Evolutionary conservation across 2,329 filamentous ascomycete species (phyloP).

Genomic region (Claviceps quebecensis): DNA sequence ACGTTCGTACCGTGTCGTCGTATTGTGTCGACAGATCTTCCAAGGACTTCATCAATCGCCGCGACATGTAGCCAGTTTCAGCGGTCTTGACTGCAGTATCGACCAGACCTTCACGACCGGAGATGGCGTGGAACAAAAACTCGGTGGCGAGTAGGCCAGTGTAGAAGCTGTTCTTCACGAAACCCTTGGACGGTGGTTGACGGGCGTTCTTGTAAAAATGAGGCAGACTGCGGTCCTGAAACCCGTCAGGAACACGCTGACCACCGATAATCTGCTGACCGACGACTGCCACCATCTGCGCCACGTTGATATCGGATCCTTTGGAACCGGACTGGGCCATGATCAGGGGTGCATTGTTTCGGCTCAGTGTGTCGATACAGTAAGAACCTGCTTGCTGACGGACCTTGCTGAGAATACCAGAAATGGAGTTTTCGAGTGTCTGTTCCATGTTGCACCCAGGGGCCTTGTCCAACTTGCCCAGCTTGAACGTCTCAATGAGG

Average conservation of each 20-base stretch:
- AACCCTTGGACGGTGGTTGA: conserved; percentile 89
- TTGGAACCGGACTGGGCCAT: conserved; percentile 98
- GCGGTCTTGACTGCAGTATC: conserved; percentile 98
- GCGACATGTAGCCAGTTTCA: conserved; percentile 98
- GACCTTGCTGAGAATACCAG: conserved; percentile 82
- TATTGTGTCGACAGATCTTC: conserved; percentile 91
- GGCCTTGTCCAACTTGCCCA: conserved; percentile 69
- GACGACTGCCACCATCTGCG: conserved; percentile 95
- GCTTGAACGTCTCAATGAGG: conserved; percentile 69
- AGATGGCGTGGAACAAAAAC: conserved; percentile 97
- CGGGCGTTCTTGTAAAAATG: conserved; percentile 91
- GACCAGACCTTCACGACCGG: conserved; percentile 92
- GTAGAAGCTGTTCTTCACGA: conserved; percentile 96
- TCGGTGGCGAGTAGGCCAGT: conserved; percentile 79
- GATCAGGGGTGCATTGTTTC: conserved; percentile 81
- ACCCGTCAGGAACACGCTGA: conserved; percentile 84
- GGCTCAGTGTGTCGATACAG: conserved; percentile 80
- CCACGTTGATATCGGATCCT: conserved; percentile 94
- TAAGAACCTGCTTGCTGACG: conserved; percentile 81
- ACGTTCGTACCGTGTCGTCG: conserved; percentile 88
- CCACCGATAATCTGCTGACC: conserved; percentile 96
- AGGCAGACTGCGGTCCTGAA: conserved; percentile 86
- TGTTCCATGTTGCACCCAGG: conserved; percentile 83
- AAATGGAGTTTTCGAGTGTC: conserved; percentile 81
- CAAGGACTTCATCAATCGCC: conserved; percentile 92